These are phyloP conservation scores for Fraxinus quadrangulata DNA, from an alignment of 257 asterid species.

Conservation along the genomic window DNA sequence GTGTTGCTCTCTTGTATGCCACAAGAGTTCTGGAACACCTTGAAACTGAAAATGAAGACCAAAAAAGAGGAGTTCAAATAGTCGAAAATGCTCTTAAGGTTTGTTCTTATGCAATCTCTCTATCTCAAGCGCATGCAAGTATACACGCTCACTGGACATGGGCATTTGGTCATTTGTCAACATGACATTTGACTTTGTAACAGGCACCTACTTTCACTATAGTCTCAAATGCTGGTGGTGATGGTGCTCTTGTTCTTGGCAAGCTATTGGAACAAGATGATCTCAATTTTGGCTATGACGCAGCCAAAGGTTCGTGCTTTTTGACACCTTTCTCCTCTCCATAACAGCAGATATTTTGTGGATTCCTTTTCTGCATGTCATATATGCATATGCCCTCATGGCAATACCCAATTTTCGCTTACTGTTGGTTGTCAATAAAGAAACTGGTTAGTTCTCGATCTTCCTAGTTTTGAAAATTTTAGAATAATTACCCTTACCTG, in stretches of 20 bases:
- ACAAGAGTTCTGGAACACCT: constrained; percentile 59
- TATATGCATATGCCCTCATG: neutral
- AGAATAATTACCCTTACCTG: neutral
- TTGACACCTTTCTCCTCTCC: constrained; percentile 18
- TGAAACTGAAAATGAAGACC: constrained; percentile 72
- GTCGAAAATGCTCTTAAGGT: constrained; percentile 87
- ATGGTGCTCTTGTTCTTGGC: constrained; percentile 66
- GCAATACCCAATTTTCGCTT: neutral
- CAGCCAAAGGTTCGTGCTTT: constrained; percentile 70
- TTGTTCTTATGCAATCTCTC: constrained; percentile 18
- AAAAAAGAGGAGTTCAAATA: constrained; percentile 74
- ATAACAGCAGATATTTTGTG: neutral
- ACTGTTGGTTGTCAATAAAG: neutral
- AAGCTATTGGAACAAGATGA: constrained; percentile 81
- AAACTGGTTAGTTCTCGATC: neutral
- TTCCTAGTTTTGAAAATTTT: neutral
- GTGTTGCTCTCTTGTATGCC: constrained; percentile 86
- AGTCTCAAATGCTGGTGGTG: constrained; percentile 85
- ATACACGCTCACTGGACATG: neutral
- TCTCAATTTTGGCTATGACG: constrained; percentile 73
- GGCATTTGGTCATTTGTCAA: neutral
- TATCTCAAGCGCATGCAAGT: too few relatives aligned
- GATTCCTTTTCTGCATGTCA: neutral
- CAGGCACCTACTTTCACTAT: constrained; percentile 81
- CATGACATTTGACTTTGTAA: constrained; percentile 26